A percentile compares a stretch with the other conserved stretches of the same genome.
Evolutionary conservation across 1,139 yeast genomes (phyloP).

Genomic region (Arxiozyma slooffiae): DNA sequence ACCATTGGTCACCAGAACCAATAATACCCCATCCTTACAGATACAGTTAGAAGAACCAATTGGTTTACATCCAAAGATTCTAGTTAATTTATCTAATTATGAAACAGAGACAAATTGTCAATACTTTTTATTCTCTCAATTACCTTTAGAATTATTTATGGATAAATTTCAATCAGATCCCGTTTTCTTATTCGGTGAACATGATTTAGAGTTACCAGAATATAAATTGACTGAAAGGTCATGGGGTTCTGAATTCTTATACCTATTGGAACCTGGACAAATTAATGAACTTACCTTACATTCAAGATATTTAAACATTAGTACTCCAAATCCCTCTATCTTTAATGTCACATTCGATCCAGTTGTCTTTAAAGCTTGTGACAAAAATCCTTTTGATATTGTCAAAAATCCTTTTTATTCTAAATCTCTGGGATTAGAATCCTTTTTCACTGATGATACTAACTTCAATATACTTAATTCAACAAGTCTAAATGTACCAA

Average conservation of each 20-base stretch:
- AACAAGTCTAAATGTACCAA: slow-evolving; percentile 19
- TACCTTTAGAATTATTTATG: slow-evolving; percentile 30
- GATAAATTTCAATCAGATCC: slow-evolving; percentile 34
- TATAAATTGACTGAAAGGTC: slow-evolving; percentile 33
- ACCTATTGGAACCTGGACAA: slow-evolving; percentile 29
- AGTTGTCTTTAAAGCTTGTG: slow-evolving; percentile 42
- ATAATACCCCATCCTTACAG: slow-evolving; percentile 5
- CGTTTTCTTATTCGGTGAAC: slow-evolving; percentile 30
- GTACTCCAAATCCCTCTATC: slow-evolving; percentile 28
- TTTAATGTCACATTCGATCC: slow-evolving; percentile 33
- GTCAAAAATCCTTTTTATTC: slow-evolving; percentile 33
- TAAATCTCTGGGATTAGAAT: slow-evolving; percentile 35
- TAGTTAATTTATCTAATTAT: slow-evolving; percentile 14
- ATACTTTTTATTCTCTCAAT: slow-evolving; percentile 23
- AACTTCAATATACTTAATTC: slow-evolving; percentile 32
- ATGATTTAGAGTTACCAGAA: slow-evolving; percentile 37
- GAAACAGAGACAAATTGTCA: slow-evolving; percentile 24
- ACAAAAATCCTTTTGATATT: slow-evolving; percentile 24
- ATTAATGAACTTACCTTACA: slow-evolving; percentile 37
- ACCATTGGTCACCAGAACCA: slow-evolving; percentile 12
- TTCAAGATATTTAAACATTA: slow-evolving; percentile 35
- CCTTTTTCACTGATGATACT: slow-evolving; percentile 38
- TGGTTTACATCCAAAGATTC: slow-evolving; percentile 39
- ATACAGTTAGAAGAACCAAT: slow-evolving; percentile 31
- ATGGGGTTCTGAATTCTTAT: slow-evolving; percentile 40